Evolutionary conservation across 768 basidiomycete species (phyloP).

Genomic region (Pisolithus marmoratus): DNA sequence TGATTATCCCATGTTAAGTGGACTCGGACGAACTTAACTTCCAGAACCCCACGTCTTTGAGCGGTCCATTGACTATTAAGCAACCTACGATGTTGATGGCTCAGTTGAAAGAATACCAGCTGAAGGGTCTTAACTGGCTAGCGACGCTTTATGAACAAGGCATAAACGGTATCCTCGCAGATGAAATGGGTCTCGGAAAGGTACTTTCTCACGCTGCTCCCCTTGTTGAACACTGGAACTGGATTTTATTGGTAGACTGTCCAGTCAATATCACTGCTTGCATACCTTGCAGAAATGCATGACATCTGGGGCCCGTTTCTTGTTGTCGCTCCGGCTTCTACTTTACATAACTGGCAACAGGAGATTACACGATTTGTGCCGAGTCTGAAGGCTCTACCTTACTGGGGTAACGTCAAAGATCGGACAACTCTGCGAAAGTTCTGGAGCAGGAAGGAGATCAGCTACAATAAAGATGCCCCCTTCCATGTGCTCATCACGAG

Average conservation of each 20-base stretch:
- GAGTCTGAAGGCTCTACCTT: conserved; percentile 87
- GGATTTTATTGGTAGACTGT: conserved; percentile 58
- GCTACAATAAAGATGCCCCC: conserved; percentile 90
- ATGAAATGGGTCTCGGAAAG: conserved; percentile 97
- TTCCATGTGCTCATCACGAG: conserved; percentile 97
- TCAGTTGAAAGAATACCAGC: conserved; percentile 94
- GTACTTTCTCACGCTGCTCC: conserved; percentile 27
- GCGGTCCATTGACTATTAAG: conserved; percentile 74
- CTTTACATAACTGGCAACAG: conserved; percentile 99
- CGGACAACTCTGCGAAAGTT: conserved; percentile 91
- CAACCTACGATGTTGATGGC: conserved; percentile 97
- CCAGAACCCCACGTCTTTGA: conserved; percentile 93
- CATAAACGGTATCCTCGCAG: conserved; percentile 98
- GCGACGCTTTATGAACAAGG: conserved; percentile 98
- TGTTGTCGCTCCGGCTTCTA: conserved; percentile 95
- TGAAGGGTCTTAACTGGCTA: conserved; percentile 97
- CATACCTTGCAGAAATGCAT: conserved; percentile 94
- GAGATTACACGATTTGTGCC: conserved; percentile 96
- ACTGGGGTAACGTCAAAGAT: conserved; percentile 98
- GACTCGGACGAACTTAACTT: conserved; percentile 98
- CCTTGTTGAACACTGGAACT: neutral
- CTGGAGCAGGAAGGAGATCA: conserved; percentile 97
- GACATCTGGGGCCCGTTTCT: conserved; percentile 99
- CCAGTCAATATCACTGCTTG: conserved; percentile 93
- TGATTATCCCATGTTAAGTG: conserved; percentile 40